These are phyloP conservation scores for Agaricus subrufescens DNA, from an alignment of 768 basidiomycete genomes.

Conservation along the genomic window DNA sequence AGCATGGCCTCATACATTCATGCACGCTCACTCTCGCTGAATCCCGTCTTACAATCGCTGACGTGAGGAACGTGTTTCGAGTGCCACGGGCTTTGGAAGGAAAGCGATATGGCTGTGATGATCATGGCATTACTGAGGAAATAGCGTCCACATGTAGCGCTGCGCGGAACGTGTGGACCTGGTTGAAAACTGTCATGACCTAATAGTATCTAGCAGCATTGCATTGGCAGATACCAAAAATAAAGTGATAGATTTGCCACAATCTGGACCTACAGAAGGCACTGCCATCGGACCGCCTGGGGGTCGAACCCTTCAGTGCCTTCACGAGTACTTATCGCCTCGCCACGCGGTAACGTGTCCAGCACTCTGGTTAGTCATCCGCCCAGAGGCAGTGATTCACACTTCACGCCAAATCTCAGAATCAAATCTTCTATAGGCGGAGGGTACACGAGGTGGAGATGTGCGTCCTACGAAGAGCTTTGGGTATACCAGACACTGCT, in stretches of 20 bases:
- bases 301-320: too few relatives aligned
- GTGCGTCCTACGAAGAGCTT: slow-evolving; percentile 29
- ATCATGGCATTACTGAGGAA: slow-evolving; percentile 1
- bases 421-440: not conserved
- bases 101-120: slow-evolving; percentile 30
- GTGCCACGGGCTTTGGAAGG: slow-evolving; percentile 18
- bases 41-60: slow-evolving; percentile 12
- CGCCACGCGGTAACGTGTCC: not conserved
- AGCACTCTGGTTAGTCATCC: not conserved
- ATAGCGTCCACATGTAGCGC: not conserved
- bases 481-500: slow-evolving; percentile 75
- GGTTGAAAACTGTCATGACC: slow-evolving; percentile 14
- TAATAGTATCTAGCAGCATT: not conserved
- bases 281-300: not conserved
- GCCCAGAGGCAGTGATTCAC: not conserved
- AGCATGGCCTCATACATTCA: slow-evolving; percentile 59
- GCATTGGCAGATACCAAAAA: not conserved
- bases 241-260: not conserved
- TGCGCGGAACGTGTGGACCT: slow-evolving; percentile 3
- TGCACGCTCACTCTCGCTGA: slow-evolving; percentile 30
- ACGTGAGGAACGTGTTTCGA: slow-evolving; percentile 9
- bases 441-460: not conserved
- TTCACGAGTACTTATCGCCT: too few relatives aligned
- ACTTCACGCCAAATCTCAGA: not conserved
- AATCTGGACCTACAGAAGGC: not conserved